Evolutionary conservation across 2,329 filamentous ascomycete genomes (phyloP), one percentile per base, ranked within the genome.

Genomic region (Gremmenia infestans): DNA sequence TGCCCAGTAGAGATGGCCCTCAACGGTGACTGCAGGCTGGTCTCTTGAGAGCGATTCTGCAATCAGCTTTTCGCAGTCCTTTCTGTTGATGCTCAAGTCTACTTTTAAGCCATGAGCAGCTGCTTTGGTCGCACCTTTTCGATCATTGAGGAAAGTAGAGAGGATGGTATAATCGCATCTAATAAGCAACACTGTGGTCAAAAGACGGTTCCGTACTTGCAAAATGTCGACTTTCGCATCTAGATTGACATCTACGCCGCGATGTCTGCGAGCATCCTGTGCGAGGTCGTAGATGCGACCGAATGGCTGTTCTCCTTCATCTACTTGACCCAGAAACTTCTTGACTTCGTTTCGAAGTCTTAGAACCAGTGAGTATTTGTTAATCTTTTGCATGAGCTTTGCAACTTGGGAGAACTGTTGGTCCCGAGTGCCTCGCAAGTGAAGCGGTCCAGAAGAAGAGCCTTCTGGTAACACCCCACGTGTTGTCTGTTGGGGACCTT

Each of bases 251-350:
- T 59, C 50, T 28, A 66, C 61, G 2, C 58, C 63, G 46, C 67
- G 60, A 50, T 65, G 65, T 53, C 65, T 64, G 12, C 63, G 68
- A 22, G 67, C 65, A 53, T 70, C 63, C 53, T 69, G 62, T 36
- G 73, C 68, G 52, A 74, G 66, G 54, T 67, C 62, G 40, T 66
- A 66, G 14, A 75, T 70, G 36, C 65, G 63, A 23, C 68, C 62
- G 56, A 74, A 73, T 1, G 72, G 73, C 55, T 75, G 72, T 63
- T 75, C 73, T 48, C 67, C 65, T 17, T 67, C 58, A 28, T 67
- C 55, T 17, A 75, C 72, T n/a, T 64, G 53, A 2, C 59, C 45
- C 7, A 66, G 60, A 58, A 74, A 74, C 22, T 48, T 56, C 6
- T 57, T 62, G 19, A 74, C 67, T 3, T 65, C 53, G 42, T 53